Evolutionary conservation across 2,329 filamentous ascomycete genomes (phyloP).

Genomic region (Fonsecaea multimorphosa): DNA sequence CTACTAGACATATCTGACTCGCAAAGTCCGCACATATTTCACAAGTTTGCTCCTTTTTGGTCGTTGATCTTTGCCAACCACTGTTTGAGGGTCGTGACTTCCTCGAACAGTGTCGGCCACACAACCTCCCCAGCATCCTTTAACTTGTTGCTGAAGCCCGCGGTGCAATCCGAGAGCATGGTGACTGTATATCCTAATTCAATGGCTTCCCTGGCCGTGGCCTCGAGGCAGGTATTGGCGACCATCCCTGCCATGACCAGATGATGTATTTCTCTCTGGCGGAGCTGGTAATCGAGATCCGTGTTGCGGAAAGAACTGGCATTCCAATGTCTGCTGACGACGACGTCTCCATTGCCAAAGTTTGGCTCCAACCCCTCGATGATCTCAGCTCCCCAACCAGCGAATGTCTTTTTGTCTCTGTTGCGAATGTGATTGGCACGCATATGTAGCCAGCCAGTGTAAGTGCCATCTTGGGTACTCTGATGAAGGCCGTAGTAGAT

Average conservation of each 20-base stretch:
- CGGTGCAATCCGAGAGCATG: conserved; percentile 10
- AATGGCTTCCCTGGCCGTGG: conserved; percentile 46
- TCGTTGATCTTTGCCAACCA: background rate
- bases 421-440: conserved; percentile 39
- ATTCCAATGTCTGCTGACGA: conserved; percentile 46
- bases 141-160: conserved; percentile 12
- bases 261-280: conserved; percentile 44
- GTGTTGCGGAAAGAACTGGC: conserved; percentile 47
- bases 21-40: background rate
- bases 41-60: background rate
- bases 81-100: conserved; percentile 11
- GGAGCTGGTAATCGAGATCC: conserved; percentile 46
- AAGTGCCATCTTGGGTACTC: conserved; percentile 37
- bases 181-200: conserved; percentile 39
- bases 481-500: conserved; percentile 49
- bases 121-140: conserved; percentile 9
- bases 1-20: background rate
- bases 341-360: conserved; percentile 41
- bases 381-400: conserved; percentile 44
- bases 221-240: conserved; percentile 46
- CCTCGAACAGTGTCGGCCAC: conserved; percentile 16
- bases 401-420: conserved; percentile 38
- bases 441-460: conserved; percentile 41
- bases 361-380: conserved; percentile 42
- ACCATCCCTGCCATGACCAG: conserved; percentile 44